These are phyloP conservation scores for Nemania abortiva DNA, from an alignment of 2,329 filamentous ascomycete genomes.

Conservation along the genomic window DNA sequence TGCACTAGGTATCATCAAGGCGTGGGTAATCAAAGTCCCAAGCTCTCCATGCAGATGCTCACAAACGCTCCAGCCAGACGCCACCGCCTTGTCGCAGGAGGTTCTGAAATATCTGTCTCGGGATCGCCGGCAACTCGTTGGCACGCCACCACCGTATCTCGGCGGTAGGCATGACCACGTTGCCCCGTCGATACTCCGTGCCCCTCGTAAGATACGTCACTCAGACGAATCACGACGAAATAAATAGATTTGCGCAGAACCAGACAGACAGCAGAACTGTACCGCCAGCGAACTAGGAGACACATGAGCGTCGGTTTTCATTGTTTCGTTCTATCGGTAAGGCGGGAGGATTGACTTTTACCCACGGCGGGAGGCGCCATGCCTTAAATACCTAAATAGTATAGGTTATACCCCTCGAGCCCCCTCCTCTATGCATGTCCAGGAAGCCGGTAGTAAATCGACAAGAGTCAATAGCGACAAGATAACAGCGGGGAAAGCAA, in stretches of 20 bases:
- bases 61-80: background rate
- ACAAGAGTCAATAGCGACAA: background rate
- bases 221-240: too few species aligned
- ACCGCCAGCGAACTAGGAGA: too few species aligned
- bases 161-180: background rate
- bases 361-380: background rate
- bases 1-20: background rate
- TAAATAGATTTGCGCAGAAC: background rate
- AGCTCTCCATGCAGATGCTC: background rate
- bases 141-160: background rate
- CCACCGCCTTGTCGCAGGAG: background rate
- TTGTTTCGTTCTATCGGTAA: background rate
- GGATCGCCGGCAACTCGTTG: too few species aligned
- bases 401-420: background rate
- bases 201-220: background rate
- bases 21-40: background rate
- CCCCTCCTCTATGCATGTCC: background rate
- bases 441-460: background rate
- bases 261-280: background rate
- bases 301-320: too few species aligned
- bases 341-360: background rate
- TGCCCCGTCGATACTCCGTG: background rate
- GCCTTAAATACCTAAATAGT: background rate
- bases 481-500: background rate
- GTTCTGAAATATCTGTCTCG: background rate